These are phyloP conservation scores for Paragyromitra xinjiangensis DNA, from an alignment of 495 filamentous ascomycete species.

Conservation along the genomic window DNA sequence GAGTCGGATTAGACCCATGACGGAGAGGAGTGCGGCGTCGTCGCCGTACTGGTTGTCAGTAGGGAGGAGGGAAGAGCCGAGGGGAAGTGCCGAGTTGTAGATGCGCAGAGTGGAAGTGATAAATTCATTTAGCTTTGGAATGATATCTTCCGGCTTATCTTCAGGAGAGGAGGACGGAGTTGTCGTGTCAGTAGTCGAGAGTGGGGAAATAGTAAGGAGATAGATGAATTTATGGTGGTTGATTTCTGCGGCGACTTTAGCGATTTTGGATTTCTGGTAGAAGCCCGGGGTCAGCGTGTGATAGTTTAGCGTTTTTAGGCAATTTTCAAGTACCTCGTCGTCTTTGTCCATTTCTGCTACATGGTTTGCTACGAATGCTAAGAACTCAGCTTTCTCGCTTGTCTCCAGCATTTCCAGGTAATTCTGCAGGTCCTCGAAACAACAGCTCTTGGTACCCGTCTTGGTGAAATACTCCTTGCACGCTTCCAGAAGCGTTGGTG, in stretches of 20 bases:
- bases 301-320: conserved; percentile 29
- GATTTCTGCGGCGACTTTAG: conserved; percentile 61
- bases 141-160: conserved; percentile 53
- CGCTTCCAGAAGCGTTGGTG: conserved; percentile 60
- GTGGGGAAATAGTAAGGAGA: conserved; percentile 62
- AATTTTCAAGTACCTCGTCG: conserved; percentile 57
- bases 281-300: conserved; percentile 48
- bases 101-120: conserved; percentile 62
- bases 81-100: conserved; percentile 59
- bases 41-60: conserved; percentile 69
- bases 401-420: conserved; percentile 61
- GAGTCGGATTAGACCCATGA: conserved; percentile 66
- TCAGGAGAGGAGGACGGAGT: conserved; percentile 11
- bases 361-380: conserved; percentile 57
- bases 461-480: conserved; percentile 64
- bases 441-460: conserved; percentile 64
- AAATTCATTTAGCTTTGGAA: conserved; percentile 60
- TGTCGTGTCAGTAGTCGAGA: conserved; percentile 31
- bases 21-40: conserved; percentile 67
- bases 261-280: conserved; percentile 50
- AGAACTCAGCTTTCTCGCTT: conserved; percentile 59
- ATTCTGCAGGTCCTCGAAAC: conserved; percentile 66
- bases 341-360: conserved; percentile 48
- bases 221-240: conserved; percentile 70
- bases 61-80: conserved; percentile 55